Base-by-base conservation (phyloP, 345 rosid genomes). In the Limnanthes douglasii region DNA sequence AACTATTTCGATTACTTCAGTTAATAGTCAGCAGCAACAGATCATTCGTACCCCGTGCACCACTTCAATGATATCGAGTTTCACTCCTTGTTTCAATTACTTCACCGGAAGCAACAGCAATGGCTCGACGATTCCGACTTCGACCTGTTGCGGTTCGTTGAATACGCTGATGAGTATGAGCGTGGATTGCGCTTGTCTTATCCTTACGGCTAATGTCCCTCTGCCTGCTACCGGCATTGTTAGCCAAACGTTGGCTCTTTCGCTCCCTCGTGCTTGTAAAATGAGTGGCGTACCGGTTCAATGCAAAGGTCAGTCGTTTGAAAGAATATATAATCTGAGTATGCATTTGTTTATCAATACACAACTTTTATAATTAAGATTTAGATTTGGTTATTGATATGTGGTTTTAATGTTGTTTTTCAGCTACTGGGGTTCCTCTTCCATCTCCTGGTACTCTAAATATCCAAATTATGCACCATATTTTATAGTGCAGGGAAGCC, bases 31-130 rank as follows among this genome's bases (percentile, higher is more conserved):
- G n/a, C n/a, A n/a, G n/a, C n/a, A n/a, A n/a, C 95, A 88, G 55
- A 93, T 83, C 45, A 66, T 83, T 18, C 71, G 49, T 31, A 76
- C 93, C 5, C 86, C 95, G 3, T 83, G 97, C 73, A 73, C 84
- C 14, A 4, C 65, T 20, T 72, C 95, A 12, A 61, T 73, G 95
- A 61, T 82, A 57, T 40, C 75, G 23, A 73, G 42, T 47, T 88
- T 88, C 66, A 68, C 93, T 1, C 97, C 95, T 5, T 88, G 93
- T 62, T 39, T 79, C 34, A 83, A 66, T 38, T 88, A 64, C 46
- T 24, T 83, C 24, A 83, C 97, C 0, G 93, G 97, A 37, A 83
- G 97, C 51, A 57, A 39, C 38, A 41, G 37, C 41, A 74, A 74
- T 6, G 81, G 78, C 11, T 20, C 59, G 11, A 4, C 55, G 5